Evolutionary conservation across 2,329 filamentous ascomycete species (phyloP).

Genomic region (Elsinoe australis): DNA sequence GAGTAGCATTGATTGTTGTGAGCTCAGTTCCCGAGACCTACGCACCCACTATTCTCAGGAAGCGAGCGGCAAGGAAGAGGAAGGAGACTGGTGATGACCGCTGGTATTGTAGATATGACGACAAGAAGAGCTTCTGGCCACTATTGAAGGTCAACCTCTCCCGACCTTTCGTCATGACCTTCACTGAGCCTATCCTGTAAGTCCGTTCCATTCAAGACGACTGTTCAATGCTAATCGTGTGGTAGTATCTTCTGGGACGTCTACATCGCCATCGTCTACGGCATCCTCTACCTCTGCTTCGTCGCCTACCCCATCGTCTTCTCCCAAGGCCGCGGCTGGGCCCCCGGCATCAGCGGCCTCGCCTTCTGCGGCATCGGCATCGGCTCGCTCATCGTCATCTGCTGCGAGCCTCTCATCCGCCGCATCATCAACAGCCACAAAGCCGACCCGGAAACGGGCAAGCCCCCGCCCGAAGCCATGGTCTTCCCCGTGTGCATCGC

Average conservation of each 20-base stretch:
- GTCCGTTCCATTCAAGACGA: constrained; percentile 21
- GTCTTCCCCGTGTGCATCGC: constrained; percentile 74
- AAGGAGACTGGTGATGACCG: constrained; percentile 62
- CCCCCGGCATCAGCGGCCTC: constrained; percentile 62
- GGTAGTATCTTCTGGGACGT: constrained; percentile 63
- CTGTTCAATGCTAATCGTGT: background rate
- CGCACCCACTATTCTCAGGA: constrained; percentile 59
- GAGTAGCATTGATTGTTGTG: constrained; percentile 53
- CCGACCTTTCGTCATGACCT: constrained; percentile 67
- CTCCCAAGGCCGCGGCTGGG: constrained; percentile 66
- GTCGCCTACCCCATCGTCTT: constrained; percentile 86
- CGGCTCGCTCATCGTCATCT: constrained; percentile 48
- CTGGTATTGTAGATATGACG: constrained; percentile 76
- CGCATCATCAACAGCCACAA: constrained; percentile 69
- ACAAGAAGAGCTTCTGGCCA: constrained; percentile 55
- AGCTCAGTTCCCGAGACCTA: constrained; percentile 66
- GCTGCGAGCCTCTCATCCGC: constrained; percentile 60
- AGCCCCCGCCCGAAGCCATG: constrained; percentile 68
- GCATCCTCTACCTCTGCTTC: constrained; percentile 82
- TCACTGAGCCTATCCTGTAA: constrained; percentile 78
- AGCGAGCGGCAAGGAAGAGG: constrained; percentile 55
- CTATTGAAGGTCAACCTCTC: constrained; percentile 68
- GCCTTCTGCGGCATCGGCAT: constrained; percentile 66
- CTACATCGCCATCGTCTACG: constrained; percentile 70
- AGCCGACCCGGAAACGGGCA: constrained; percentile 66